These are phyloP conservation scores for Lodderomyces beijingensis DNA, from an alignment of 1,139 yeast species.

Conservation along the genomic window DNA sequence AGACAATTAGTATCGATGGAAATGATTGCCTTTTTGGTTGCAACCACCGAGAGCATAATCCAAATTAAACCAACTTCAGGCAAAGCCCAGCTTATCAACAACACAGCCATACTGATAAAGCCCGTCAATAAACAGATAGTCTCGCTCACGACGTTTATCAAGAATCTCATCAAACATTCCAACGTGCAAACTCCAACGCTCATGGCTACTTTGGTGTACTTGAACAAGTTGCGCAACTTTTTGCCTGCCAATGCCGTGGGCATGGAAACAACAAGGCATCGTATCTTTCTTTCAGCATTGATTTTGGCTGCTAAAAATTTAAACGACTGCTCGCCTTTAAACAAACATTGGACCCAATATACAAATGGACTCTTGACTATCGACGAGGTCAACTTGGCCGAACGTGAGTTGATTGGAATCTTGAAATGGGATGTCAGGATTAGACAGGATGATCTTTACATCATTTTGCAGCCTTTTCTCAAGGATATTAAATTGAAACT, in stretches of 20 bases:
- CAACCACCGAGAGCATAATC: slow-evolving; percentile 77
- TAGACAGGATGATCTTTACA: slow-evolving; percentile 61
- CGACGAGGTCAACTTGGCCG: slow-evolving; percentile 85
- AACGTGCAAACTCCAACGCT: slow-evolving; percentile 94
- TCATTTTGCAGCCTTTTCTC: slow-evolving; percentile 71
- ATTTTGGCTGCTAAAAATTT: slow-evolving; percentile 86
- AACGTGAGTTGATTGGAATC: slow-evolving; percentile 75
- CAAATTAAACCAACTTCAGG: slow-evolving; percentile 38
- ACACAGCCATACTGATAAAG: slow-evolving; percentile 1
- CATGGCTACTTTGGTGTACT: slow-evolving; percentile 84
- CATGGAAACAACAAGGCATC: slow-evolving; percentile 88
- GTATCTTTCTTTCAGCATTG: slow-evolving; percentile 83
- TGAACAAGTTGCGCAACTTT: slow-evolving; percentile 67
- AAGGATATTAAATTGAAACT: slow-evolving; percentile 54
- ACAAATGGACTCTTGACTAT: slow-evolving; percentile 76
- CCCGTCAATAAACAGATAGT: slow-evolving; percentile 15
- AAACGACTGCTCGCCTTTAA: slow-evolving; percentile 90
- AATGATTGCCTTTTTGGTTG: slow-evolving; percentile 77
- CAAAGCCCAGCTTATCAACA: neutral
- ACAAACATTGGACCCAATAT: slow-evolving; percentile 92
- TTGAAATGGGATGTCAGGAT: slow-evolving; percentile 82
- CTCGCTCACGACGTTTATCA: slow-evolving; percentile 59
- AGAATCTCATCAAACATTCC: slow-evolving; percentile 67
- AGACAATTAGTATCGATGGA: slow-evolving; percentile 71
- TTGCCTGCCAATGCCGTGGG: slow-evolving; percentile 90